Evolutionary conservation across 805 yeast species (phyloP).

Genomic region (Tetrapisispora iriomotensis): DNA sequence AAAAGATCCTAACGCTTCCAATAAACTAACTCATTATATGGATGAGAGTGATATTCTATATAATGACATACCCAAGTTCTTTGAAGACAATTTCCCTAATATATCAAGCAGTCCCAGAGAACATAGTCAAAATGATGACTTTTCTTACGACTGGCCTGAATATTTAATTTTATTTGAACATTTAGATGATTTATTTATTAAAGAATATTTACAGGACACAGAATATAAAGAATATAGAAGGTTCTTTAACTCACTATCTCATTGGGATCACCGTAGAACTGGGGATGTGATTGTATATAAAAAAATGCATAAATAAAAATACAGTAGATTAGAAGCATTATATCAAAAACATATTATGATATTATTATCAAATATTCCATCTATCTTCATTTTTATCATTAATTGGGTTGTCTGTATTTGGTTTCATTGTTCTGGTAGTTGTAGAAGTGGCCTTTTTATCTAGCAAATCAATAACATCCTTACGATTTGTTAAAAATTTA

Average conservation of each 20-base stretch:
- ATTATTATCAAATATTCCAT: background rate
- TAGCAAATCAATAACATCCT: background rate
- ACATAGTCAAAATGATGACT: constrained; percentile 11
- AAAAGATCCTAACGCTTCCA: constrained; percentile 20
- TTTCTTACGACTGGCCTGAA: constrained; percentile 53
- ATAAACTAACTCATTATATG: constrained; percentile 40
- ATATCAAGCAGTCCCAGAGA: constrained; percentile 14
- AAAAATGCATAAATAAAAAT: background rate
- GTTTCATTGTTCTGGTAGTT: too few relatives aligned
- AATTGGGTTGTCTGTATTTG: background rate
- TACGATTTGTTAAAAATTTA: background rate
- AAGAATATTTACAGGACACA: constrained; percentile 32
- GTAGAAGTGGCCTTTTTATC: background rate
- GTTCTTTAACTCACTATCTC: constrained; percentile 69
- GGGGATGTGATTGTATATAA: constrained; percentile 69
- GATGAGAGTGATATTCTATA: constrained; percentile 87
- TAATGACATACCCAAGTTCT: constrained; percentile 49
- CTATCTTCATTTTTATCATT: background rate
- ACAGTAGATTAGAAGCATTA: too few relatives aligned
- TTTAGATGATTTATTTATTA: constrained; percentile 36
- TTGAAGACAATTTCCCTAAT: constrained; percentile 45
- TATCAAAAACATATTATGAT: background rate
- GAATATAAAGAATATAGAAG: constrained; percentile 40
- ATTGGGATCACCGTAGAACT: constrained; percentile 73
- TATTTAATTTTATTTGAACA: constrained; percentile 66